phyloP scores from a whole-genome alignment of 108 stramenopile genomes.

The Nannochloropsis gaditana region DNA sequence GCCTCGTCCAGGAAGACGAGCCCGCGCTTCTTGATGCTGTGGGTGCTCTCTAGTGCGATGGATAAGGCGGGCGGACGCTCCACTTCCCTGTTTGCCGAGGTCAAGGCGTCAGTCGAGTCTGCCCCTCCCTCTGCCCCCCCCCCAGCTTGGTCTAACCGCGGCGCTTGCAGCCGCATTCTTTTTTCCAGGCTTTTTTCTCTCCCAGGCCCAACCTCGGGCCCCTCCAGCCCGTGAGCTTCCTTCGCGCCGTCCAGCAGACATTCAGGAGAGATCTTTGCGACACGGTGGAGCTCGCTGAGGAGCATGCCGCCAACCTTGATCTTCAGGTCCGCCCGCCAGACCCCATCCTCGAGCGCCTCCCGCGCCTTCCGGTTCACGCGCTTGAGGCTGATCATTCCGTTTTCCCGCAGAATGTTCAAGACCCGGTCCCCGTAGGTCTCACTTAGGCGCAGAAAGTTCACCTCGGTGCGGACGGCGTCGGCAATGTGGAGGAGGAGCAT shows the following conservation, averaged over 20 bases:
- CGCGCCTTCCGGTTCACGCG: slow-evolving; percentile 34
- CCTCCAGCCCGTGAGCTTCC: not conserved
- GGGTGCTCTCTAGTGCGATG: slow-evolving; percentile 27
- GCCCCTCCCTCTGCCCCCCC: not conserved
- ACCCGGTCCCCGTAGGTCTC: slow-evolving; percentile 23
- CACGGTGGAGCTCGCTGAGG: slow-evolving; percentile 22
- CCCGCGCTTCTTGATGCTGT: not conserved
- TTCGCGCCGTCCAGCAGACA: not conserved
- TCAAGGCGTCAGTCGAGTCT: slow-evolving; percentile 22
- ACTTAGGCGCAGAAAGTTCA: not conserved
- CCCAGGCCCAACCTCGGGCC: not conserved
- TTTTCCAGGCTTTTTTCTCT: not conserved
- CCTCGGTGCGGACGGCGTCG: not conserved
- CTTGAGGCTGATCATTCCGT: slow-evolving; percentile 27
- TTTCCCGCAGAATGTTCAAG: not conserved
- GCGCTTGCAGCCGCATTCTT: not conserved
- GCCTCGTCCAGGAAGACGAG: slow-evolving; percentile 17
- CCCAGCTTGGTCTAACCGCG: not conserved
- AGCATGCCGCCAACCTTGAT: slow-evolving; percentile 25
- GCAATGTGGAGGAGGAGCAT: slow-evolving; percentile 10
- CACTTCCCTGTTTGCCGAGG: slow-evolving; percentile 25
- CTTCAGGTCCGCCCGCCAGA: slow-evolving; percentile 1
- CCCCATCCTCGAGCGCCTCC: slow-evolving; percentile 13
- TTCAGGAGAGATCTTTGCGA: not conserved
- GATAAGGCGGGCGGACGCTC: not conserved